Conservation (phyloP, 805 yeast genomes). For the Ogataea wickerhamii region DNA sequence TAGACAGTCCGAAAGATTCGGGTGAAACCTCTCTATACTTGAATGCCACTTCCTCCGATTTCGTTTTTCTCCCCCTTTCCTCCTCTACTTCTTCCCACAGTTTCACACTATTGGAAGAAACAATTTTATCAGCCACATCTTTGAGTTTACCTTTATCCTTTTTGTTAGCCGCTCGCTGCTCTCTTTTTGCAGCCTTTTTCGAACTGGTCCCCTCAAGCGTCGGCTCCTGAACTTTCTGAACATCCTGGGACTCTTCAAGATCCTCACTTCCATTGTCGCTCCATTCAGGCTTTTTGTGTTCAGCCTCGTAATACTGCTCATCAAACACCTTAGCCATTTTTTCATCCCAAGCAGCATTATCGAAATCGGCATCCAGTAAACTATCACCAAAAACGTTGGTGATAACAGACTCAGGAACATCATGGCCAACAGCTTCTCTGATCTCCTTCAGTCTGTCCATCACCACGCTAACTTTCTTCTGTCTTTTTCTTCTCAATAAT, state of each 20-base stretch:
- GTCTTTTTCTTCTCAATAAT: conserved; percentile 66
- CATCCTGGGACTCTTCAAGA: conserved; percentile 23
- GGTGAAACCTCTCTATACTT: conserved; percentile 94
- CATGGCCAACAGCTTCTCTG: conserved; percentile 65
- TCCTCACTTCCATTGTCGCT: conserved; percentile 53
- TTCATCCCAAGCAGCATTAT: conserved; percentile 86
- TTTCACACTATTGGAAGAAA: conserved; percentile 66
- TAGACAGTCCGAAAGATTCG: conserved; percentile 80
- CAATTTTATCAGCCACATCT: conserved; percentile 69
- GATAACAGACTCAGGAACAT: conserved; percentile 54
- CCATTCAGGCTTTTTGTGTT: conserved; percentile 59
- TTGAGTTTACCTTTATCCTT: conserved; percentile 59
- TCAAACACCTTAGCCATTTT: conserved; percentile 82
- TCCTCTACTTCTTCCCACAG: conserved; percentile 67
- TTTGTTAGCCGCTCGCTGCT: conserved; percentile 51
- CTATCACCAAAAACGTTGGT: conserved; percentile 68
- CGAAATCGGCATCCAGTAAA: conserved; percentile 82
- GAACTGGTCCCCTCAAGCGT: conserved; percentile 35
- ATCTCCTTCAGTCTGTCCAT: conserved; percentile 66
- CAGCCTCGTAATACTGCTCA: conserved; percentile 72
- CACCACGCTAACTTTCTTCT: conserved; percentile 70
- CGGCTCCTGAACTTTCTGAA: conserved; percentile 31
- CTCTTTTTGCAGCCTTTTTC: conserved; percentile 53
- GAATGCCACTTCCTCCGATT: conserved; percentile 53
- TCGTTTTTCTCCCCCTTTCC: conserved; percentile 56